Evolutionary conservation across 495 filamentous ascomycete genomes (phyloP).

Genomic region (Xylaria curta): DNA sequence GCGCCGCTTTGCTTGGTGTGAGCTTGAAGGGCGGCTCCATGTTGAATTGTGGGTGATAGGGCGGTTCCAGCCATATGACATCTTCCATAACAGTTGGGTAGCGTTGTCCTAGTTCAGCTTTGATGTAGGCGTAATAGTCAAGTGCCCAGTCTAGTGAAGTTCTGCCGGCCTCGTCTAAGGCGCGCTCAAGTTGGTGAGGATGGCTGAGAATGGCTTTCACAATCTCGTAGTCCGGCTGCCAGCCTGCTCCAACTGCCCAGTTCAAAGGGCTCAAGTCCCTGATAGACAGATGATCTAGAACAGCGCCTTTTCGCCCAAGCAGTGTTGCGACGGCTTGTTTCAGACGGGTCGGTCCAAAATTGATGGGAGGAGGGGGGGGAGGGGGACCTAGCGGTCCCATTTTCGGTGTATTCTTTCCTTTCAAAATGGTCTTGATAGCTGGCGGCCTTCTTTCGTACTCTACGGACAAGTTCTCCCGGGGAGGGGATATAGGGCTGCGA

Average conservation of each 20-base stretch:
- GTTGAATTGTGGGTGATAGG: neutral
- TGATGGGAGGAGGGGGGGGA: neutral
- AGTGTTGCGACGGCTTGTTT: neutral
- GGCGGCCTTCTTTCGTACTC: neutral
- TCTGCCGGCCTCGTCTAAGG: neutral
- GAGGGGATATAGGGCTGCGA: neutral
- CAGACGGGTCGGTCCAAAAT: neutral
- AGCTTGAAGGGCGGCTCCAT: constrained; percentile 2
- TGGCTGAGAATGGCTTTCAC: neutral
- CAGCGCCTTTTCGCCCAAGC: neutral
- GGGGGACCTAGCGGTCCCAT: neutral
- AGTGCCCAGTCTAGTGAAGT: constrained; percentile 7
- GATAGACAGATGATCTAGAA: neutral
- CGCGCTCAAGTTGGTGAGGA: neutral
- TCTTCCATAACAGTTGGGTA: neutral
- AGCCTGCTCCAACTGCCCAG: neutral
- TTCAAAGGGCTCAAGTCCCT: neutral
- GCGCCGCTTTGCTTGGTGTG: neutral
- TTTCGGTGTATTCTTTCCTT: neutral
- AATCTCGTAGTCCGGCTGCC: neutral
- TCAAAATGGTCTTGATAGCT: neutral
- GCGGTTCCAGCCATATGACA: constrained; percentile 12
- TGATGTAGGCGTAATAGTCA: constrained; percentile 1
- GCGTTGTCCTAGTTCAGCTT: neutral
- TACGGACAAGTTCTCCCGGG: neutral